phyloP scores from a whole-genome alignment of 1,139 yeast species.

The Yamadazyma blattariae region DNA sequence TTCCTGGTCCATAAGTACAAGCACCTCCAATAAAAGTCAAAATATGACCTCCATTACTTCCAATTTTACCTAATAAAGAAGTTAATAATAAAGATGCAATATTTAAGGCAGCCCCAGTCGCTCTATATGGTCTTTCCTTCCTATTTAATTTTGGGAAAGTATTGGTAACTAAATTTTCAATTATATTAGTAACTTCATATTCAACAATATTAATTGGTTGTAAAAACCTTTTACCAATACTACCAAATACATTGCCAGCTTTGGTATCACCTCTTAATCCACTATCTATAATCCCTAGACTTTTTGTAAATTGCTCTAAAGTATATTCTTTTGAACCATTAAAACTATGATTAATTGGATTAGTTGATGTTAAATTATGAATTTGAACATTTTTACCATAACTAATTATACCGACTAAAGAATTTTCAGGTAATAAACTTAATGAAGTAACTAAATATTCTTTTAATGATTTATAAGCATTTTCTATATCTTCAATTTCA shows the following conservation, averaged over 20 bases:
- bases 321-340: conserved; percentile 60
- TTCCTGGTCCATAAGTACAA: conserved; percentile 57
- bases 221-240: conserved; percentile 35
- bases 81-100: conserved; percentile 55
- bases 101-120: conserved; percentile 67
- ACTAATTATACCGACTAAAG: conserved; percentile 56
- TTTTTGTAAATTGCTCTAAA: conserved; percentile 47
- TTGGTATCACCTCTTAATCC: conserved; percentile 7
- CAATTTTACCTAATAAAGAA: conserved; percentile 34
- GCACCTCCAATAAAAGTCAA: conserved; percentile 60
- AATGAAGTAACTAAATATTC: conserved; percentile 54
- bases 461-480: conserved; percentile 46
- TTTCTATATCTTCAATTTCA: conserved; percentile 39
- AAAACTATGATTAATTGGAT: conserved; percentile 39
- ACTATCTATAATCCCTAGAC: conserved; percentile 49
- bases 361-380: conserved; percentile 49
- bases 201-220: conserved; percentile 53
- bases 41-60: conserved; percentile 57
- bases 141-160: conserved; percentile 47
- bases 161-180: conserved; percentile 54
- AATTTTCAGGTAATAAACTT: conserved; percentile 57
- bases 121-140: conserved; percentile 51
- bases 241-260: conserved; percentile 17
- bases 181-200: conserved; percentile 49
- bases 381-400: conserved; percentile 66